Percentiles rank a stretch among this genome's conserved stretches.
phyloP scores from a whole-genome alignment of 768 basidiomycete species.

The Cyathus striatus region DNA sequence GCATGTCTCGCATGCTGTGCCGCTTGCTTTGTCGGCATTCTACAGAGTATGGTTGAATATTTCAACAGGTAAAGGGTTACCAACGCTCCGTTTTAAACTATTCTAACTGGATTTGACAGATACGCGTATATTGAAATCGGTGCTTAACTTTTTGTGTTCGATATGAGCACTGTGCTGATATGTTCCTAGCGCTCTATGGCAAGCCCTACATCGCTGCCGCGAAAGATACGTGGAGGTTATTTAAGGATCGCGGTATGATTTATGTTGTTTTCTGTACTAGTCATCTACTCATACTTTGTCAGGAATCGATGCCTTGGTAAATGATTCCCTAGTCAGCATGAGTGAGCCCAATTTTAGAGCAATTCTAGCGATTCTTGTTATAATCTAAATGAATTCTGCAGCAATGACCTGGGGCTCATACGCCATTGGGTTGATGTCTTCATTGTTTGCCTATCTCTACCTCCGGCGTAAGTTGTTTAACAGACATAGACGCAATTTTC shows the following conservation, averaged over 20 bases:
- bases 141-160: constrained; percentile 14
- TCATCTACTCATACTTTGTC: constrained; percentile 10
- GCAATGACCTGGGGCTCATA: constrained; percentile 82
- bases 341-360: too few relatives aligned
- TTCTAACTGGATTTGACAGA: constrained; percentile 21
- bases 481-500: too few relatives aligned
- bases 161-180: constrained; percentile 61
- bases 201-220: constrained; percentile 79
- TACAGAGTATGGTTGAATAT: constrained; percentile 66
- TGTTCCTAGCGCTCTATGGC: too few relatives aligned
- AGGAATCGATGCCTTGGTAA: constrained; percentile 75
- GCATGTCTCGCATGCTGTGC: constrained; percentile 77
- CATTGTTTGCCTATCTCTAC: constrained; percentile 75
- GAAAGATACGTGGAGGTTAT: constrained; percentile 77
- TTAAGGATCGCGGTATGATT: constrained; percentile 59
- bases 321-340: constrained; percentile 78
- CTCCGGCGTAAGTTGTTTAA: constrained; percentile 55
- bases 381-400: constrained; percentile 18
- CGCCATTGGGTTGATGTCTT: constrained; percentile 65
- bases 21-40: constrained; percentile 68
- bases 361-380: too few relatives aligned
- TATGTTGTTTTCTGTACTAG: constrained; percentile 5
- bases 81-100: neutral
- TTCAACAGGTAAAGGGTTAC: constrained; percentile 58
- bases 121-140: constrained; percentile 84